Evolutionary conservation across 164 flowering plant genomes (phyloP).

Genomic region (Aristolochia contorta): DNA sequence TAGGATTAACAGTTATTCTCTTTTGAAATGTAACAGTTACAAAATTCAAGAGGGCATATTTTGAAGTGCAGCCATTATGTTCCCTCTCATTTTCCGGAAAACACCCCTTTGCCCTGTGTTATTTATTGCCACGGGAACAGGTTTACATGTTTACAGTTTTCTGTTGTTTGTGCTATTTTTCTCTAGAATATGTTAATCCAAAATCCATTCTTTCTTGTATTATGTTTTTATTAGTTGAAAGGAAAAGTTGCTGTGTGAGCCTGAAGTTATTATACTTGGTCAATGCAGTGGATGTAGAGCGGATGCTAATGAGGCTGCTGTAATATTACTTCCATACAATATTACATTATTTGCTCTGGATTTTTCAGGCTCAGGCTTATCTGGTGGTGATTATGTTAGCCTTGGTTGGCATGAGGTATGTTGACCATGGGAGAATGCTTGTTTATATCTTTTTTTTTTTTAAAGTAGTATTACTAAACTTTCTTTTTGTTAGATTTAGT

Average conservation of each 20-base stretch:
- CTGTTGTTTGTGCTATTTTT: background rate
- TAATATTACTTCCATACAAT: constrained; percentile 78
- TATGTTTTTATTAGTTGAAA: background rate
- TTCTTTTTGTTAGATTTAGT: no score
- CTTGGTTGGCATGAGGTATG: constrained; percentile 98
- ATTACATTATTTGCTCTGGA: constrained; percentile 93
- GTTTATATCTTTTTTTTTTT: background rate
- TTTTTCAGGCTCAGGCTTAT: constrained; percentile 94
- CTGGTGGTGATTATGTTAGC: constrained; percentile 89
- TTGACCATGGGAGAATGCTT: background rate
- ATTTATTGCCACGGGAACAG: constrained; percentile 98
- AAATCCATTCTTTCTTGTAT: background rate
- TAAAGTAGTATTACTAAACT: background rate
- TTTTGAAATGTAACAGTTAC: constrained; percentile 40
- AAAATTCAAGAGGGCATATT: constrained; percentile 55
- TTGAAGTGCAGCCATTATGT: constrained; percentile 84
- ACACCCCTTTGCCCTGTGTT: constrained; percentile 85
- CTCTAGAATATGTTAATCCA: background rate
- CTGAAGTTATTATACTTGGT: background rate
- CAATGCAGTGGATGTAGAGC: constrained; percentile 83
- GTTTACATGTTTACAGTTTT: constrained; percentile 14
- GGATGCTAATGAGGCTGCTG: constrained; percentile 95
- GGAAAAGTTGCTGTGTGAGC: no score
- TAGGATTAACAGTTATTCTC: constrained; percentile 7
- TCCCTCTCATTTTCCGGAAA: constrained; percentile 59